These are phyloP conservation scores for Pyronema omphalodes DNA, from an alignment of 495 filamentous ascomycete genomes.

Conservation along the genomic window DNA sequence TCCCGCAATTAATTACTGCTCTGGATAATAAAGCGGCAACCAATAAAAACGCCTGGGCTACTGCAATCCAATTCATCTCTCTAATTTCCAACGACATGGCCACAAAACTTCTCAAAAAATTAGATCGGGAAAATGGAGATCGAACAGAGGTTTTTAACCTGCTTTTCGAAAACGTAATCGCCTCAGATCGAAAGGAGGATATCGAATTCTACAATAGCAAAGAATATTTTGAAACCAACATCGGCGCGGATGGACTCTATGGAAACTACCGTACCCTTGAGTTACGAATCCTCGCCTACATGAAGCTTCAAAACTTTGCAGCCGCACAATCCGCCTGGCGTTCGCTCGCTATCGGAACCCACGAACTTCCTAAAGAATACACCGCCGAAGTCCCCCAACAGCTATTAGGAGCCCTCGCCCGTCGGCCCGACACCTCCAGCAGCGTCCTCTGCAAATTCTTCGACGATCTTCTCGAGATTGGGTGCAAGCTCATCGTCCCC, in stretches of 20 bases:
- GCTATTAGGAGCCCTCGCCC: slow-evolving; percentile 50
- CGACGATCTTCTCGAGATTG: slow-evolving; percentile 48
- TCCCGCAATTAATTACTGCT: too few relatives aligned
- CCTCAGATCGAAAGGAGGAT: too few relatives aligned
- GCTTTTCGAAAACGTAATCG: too few relatives aligned
- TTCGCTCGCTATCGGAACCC: slow-evolving; percentile 26
- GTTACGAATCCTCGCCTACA: slow-evolving; percentile 54
- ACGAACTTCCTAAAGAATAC: slow-evolving; percentile 14
- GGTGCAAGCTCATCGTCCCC: slow-evolving; percentile 39
- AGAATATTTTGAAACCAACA: too few relatives aligned
- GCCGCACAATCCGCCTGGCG: slow-evolving; percentile 46
- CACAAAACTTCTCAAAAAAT: too few relatives aligned
- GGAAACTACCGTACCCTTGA: slow-evolving; percentile 48
- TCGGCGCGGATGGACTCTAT: slow-evolving; percentile 42
- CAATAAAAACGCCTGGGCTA: too few relatives aligned
- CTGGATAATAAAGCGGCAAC: too few relatives aligned
- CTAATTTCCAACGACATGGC: too few relatives aligned
- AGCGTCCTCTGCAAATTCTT: slow-evolving; percentile 45
- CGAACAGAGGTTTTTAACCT: too few relatives aligned
- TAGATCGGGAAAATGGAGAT: too few relatives aligned
- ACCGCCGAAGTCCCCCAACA: slow-evolving; percentile 4
- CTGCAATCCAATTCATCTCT: too few relatives aligned
- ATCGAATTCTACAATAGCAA: too few relatives aligned
- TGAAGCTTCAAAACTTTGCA: slow-evolving; percentile 48
- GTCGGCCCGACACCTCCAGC: slow-evolving; percentile 37